phyloP scores from a whole-genome alignment of 495 filamentous ascomycete species.

The Aspergillus affinis region DNA sequence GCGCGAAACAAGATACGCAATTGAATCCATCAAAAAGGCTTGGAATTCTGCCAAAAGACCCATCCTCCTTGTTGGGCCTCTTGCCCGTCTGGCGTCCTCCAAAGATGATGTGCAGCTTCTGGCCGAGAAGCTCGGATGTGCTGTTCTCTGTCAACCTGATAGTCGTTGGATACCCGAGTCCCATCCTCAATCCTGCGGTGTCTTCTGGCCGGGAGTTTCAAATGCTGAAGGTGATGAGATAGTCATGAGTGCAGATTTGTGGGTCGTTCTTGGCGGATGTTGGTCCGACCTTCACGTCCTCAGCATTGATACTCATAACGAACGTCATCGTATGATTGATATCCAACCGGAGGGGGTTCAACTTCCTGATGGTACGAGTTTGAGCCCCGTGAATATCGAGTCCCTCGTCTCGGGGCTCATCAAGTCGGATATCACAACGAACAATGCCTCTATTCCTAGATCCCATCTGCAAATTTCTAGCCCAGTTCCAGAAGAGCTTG shows the following conservation, averaged over 20 bases:
- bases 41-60: slow-evolving; percentile 15
- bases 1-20: slow-evolving; percentile 6
- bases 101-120: slow-evolving; percentile 3
- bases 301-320: slow-evolving; percentile 1
- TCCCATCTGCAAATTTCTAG: background rate
- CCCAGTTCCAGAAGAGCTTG: background rate
- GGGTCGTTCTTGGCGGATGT: slow-evolving; percentile 12
- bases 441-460: background rate
- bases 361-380: background rate
- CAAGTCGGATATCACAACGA: background rate
- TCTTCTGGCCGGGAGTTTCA: slow-evolving; percentile 10
- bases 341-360: background rate
- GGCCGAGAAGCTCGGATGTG: slow-evolving; percentile 16
- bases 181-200: slow-evolving; percentile 17
- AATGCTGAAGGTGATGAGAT: slow-evolving; percentile 2
- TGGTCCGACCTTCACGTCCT: slow-evolving; percentile 15
- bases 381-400: background rate
- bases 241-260: slow-evolving; percentile 15
- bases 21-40: background rate
- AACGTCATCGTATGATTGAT: slow-evolving; percentile 13
- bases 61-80: slow-evolving; percentile 13
- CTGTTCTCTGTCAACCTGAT: slow-evolving; percentile 20
- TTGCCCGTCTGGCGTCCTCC: slow-evolving; percentile 3
- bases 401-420: background rate
- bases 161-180: slow-evolving; percentile 11